A percentile compares a stretch with the other conserved stretches of the same genome.
Conservation (phyloP, 345 rosid genomes). For the Nephelium lappaceum region DNA sequence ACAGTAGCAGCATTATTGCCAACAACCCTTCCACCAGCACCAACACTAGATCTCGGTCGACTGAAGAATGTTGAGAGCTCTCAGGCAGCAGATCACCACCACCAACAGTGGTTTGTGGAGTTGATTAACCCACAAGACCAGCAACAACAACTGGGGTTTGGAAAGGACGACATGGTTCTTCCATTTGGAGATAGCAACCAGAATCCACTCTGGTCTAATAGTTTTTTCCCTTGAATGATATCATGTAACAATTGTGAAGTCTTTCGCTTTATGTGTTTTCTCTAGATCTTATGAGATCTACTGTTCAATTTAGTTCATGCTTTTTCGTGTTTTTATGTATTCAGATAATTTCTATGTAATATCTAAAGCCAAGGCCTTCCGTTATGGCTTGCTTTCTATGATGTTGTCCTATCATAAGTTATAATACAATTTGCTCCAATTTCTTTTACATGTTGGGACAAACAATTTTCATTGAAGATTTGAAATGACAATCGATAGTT, state of each 20-base stretch:
- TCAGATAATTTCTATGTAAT: too few relatives aligned
- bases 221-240: constrained; percentile 14
- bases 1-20: neutral
- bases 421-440: too few relatives aligned
- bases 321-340: neutral
- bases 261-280: neutral
- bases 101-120: constrained; percentile 34
- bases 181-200: constrained; percentile 24
- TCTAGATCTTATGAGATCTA: neutral
- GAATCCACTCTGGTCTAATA: constrained; percentile 23
- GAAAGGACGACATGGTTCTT: constrained; percentile 31
- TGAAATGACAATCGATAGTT: too few relatives aligned
- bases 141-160: constrained; percentile 16
- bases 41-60: neutral
- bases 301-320: neutral
- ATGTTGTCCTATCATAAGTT: too few relatives aligned
- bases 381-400: too few relatives aligned
- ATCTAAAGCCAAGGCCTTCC: too few relatives aligned
- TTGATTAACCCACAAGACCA: constrained; percentile 30
- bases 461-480: too few relatives aligned
- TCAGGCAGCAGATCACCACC: neutral
- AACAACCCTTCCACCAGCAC: neutral
- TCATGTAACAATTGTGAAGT: neutral
- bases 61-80: neutral
- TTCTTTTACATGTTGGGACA: too few relatives aligned